Evolutionary conservation across 106 monocot genomes (phyloP), one percentile per base, ranked within the genome.

Genomic region (Gastrodia elata): DNA sequence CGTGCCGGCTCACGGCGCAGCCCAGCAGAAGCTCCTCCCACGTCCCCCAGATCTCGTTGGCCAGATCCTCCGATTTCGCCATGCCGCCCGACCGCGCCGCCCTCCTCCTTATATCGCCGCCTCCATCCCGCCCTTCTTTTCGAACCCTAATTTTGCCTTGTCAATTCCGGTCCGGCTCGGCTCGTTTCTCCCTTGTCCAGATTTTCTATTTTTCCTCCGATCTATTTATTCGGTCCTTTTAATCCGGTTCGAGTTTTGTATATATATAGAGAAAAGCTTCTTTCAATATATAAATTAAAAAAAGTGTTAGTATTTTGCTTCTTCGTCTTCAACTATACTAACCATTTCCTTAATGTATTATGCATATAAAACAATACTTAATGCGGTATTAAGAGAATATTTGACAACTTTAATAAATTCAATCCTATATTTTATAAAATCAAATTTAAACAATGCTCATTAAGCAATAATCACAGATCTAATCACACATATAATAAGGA

Each of bases 11-110:
- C 11, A 90, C 86, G 76, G 92, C 92, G 79, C 82, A 92, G 6
- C 84, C 92, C 33, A 96, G 90, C 67, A 96, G 81, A 27, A 96
- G 92, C 70, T 96, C 96, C 89, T 96, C 96, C 87, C 82, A 77
- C 42, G 96, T 96, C 20, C 92, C 89, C 96, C 92, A 96, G 91
- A 94, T 91, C 91, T 87, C 85, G 6, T 44, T 68, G 64, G 76
- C 80, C 22, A 71, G 80, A 72, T 83, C 88, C 33, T 20, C 78
- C 44, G 94, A 91, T 88, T 88, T 81, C 74, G 68, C 86, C 84
- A 87, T 75, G 65, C 34, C 9, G 39, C 69, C 69, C 2, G 24
- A 26, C 69, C 24, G 13, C 39, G 39, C 6, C n/a, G n/a, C n/a
- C n/a, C n/a, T n/a, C n/a, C n/a, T n/a, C n/a, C n/a, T 69, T 18